A percentile compares a stretch with the other conserved stretches of the same genome.
phyloP scores from a whole-genome alignment of 2,329 filamentous ascomycete genomes.

The Fusarium coicis region DNA sequence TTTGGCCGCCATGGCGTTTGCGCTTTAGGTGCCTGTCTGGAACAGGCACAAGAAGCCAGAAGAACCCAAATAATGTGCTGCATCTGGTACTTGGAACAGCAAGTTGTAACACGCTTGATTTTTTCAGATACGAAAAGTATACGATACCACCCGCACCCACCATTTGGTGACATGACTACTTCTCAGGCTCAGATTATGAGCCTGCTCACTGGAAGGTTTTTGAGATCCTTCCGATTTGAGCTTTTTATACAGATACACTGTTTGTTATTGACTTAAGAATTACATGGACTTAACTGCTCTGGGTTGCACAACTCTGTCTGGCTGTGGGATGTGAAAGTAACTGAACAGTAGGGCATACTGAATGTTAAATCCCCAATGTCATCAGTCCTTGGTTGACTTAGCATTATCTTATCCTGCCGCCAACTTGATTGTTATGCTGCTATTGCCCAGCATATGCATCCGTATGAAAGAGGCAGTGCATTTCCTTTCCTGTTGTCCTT shows the following conservation, averaged over 20 bases:
- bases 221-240: slow-evolving; percentile 11
- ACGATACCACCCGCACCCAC: slow-evolving; percentile 27
- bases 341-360: not conserved
- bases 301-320: not conserved
- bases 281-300: not conserved
- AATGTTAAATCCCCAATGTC: not conserved
- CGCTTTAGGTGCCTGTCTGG: slow-evolving; percentile 35
- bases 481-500: not conserved
- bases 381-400: not conserved
- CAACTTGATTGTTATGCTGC: not conserved
- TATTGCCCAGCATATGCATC: not conserved
- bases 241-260: slow-evolving; percentile 27
- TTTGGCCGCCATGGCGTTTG: slow-evolving; percentile 50
- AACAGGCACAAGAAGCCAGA: not conserved
- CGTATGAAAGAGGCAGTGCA: not conserved
- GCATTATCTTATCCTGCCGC: not conserved
- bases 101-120: slow-evolving; percentile 23
- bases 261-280: slow-evolving; percentile 13
- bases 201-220: slow-evolving; percentile 12
- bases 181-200: slow-evolving; percentile 20
- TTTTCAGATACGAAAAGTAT: slow-evolving; percentile 34
- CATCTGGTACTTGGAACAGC: slow-evolving; percentile 22
- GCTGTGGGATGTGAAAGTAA: not conserved
- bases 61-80: slow-evolving; percentile 13
- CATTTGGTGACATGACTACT: slow-evolving; percentile 11